Evolutionary conservation across 495 filamentous ascomycete species (phyloP).

Genomic region (Letharia lupina): DNA sequence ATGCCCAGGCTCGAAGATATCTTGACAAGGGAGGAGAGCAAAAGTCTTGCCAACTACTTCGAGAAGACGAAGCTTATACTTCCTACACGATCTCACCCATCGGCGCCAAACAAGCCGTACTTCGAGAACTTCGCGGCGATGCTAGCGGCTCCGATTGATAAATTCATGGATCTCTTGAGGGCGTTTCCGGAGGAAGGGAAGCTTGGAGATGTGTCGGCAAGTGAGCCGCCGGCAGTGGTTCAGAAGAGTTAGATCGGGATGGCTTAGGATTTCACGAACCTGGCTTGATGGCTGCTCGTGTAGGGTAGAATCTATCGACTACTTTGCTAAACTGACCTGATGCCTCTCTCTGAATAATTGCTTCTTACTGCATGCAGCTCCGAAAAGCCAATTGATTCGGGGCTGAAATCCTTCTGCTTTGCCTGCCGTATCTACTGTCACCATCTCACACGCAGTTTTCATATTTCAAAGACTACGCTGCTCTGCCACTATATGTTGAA

Average conservation of each 20-base stretch:
- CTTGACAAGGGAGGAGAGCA: slow-evolving; percentile 25
- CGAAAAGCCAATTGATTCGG: not conserved
- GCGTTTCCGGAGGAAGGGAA: slow-evolving; percentile 34
- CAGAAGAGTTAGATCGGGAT: not conserved
- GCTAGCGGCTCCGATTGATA: slow-evolving; percentile 45
- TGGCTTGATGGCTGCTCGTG: not conserved
- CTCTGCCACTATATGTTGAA: no score
- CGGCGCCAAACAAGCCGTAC: slow-evolving; percentile 41
- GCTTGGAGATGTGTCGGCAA: not conserved
- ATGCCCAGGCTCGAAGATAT: slow-evolving; percentile 20
- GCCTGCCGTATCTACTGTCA: not conserved
- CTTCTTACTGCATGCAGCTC: not conserved
- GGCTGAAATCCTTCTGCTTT: not conserved
- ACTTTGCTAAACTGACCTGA: not conserved
- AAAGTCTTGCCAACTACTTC: slow-evolving; percentile 21
- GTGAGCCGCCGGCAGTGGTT: not conserved
- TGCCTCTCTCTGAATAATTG: not conserved
- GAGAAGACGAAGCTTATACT: slow-evolving; percentile 23
- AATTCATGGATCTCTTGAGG: slow-evolving; percentile 40
- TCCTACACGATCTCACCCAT: slow-evolving; percentile 30
- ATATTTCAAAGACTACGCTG: no score
- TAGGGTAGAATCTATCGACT: not conserved
- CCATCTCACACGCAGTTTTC: not conserved
- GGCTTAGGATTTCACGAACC: not conserved
- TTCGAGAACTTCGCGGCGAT: slow-evolving; percentile 44